phyloP scores from a whole-genome alignment of 2,329 filamentous ascomycete species.

The Penicillium sp. region DNA sequence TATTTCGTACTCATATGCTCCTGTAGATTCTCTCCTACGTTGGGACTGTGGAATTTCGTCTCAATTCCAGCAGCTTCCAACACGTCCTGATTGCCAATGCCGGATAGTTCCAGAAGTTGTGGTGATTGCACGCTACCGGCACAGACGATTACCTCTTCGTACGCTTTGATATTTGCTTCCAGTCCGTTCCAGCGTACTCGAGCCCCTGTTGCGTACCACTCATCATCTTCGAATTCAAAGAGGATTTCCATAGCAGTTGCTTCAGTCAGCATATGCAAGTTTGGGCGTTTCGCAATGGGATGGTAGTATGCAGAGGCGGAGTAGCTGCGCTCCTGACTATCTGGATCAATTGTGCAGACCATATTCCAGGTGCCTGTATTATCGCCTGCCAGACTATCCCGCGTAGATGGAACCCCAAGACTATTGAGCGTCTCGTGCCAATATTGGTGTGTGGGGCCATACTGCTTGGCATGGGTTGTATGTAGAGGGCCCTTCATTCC shows the following conservation, averaged over 20 bases:
- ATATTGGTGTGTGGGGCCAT: constrained; percentile 41
- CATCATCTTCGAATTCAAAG: constrained; percentile 30
- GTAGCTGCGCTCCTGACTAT: constrained; percentile 41
- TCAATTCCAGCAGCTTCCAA: constrained; percentile 47
- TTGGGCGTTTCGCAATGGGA: constrained; percentile 38
- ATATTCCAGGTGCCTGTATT: constrained; percentile 45
- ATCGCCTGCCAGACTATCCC: constrained; percentile 40
- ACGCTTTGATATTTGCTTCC: constrained; percentile 36
- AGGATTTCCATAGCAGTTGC: constrained; percentile 50
- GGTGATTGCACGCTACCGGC: constrained; percentile 60
- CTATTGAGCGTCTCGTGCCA: constrained; percentile 48
- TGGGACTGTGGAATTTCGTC: constrained; percentile 45
- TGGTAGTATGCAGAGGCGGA: constrained; percentile 45
- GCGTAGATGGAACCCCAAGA: constrained; percentile 40
- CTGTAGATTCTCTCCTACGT: constrained; percentile 53
- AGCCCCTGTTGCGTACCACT: constrained; percentile 37
- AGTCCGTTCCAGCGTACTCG: constrained; percentile 41
- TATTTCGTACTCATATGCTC: constrained; percentile 42
- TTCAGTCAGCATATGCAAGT: constrained; percentile 51
- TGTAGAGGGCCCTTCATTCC: constrained; percentile 39
- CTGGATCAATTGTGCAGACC: constrained; percentile 30
- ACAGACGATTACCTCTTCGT: constrained; percentile 57
- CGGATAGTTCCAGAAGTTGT: constrained; percentile 61
- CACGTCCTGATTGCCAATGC: constrained; percentile 53
- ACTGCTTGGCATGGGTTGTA: constrained; percentile 24